Conservation (phyloP, 164 flowering plant species). For the Houttuynia cordata region DNA sequence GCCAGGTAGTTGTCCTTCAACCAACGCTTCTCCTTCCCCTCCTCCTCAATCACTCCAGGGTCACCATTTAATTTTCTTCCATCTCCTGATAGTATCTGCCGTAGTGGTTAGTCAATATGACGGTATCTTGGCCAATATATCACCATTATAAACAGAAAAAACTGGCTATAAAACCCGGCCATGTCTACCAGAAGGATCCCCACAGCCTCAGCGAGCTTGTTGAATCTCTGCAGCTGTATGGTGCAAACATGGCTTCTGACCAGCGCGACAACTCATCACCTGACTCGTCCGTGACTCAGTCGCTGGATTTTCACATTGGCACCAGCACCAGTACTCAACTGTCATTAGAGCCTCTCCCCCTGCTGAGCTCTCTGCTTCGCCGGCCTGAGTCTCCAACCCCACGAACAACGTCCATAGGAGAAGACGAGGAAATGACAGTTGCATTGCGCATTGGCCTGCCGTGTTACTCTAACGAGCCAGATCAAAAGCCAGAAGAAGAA, state of each 20-base stretch:
- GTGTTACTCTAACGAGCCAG: slow-evolving; percentile 2
- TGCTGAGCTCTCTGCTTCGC: slow-evolving; percentile 17
- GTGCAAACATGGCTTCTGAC: not conserved
- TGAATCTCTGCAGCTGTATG: not conserved
- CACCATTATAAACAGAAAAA: too few relatives aligned
- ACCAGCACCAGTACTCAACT: not conserved
- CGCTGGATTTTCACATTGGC: not conserved
- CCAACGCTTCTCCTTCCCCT: not conserved
- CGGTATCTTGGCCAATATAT: too few relatives aligned
- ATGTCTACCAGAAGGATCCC: too few relatives aligned
- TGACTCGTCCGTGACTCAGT: not conserved
- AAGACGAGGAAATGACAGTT: slow-evolving; percentile 23
- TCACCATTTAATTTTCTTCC: not conserved
- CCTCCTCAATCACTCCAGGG: not conserved
- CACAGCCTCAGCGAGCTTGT: too few relatives aligned
- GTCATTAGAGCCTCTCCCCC: slow-evolving; percentile 17
- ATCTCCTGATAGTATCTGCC: not conserved
- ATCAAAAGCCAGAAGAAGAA: not conserved
- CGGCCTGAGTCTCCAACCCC: slow-evolving; percentile 2
- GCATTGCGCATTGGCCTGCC: slow-evolving; percentile 55
- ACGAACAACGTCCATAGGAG: not conserved
- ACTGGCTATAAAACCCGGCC: not conserved
- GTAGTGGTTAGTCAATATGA: too few relatives aligned
- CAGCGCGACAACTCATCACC: not conserved
- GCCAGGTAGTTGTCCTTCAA: not conserved